Base-by-base conservation (phyloP, 225 moss, liverwort and hornwort species). In the Polytrichum formosum region DNA sequence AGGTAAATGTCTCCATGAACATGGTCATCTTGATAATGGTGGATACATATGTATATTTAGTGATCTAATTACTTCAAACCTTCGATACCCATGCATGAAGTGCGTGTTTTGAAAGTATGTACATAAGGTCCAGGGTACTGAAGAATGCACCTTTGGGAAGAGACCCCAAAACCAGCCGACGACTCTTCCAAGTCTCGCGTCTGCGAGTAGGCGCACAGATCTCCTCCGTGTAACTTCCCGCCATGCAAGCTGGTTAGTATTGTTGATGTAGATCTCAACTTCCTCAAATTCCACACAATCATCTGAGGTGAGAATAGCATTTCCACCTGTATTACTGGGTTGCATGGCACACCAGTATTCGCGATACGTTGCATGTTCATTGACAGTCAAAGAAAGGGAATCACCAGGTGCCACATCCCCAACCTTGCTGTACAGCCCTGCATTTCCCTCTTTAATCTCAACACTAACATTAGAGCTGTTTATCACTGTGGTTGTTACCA, bases 341-440 rank as follows among this genome's bases (percentile, higher is more conserved):
- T 26, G 26, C 26, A 26, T 1, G 26, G 26, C 26, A 26, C 26
- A 26, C 26, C 26, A 26, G 26, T 6, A 74, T 53, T 74, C 74
- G 19, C 27, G 5, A 54, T n/a, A 74, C 1, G 74, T 74, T n/a
- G 67, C 54, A 22, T 54, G 53, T 62, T 26, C 1, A 17, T 68
- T 28, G 13, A 67, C 18, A 0, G 0, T 6, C 20, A 67, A 0
- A 17, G 0, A 0, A 6, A 35, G 2, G 26, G 1, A 18, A 1
- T 2, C 0, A 0, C 20, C 0, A 4, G 0, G 0, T 6, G 0
- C 0, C 30, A 73, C 35, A 0, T 0, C 7, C 2, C 1, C 35
- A 1, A 4, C 0, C 0, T 1, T 18, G 28, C 17, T 54, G 5
- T 18, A 67, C 4, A 29, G 0, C 21, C 53, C 61, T 6, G 5